Conservation (phyloP, 108 stramenopile genomes). For the Nitzschia sp. region DNA sequence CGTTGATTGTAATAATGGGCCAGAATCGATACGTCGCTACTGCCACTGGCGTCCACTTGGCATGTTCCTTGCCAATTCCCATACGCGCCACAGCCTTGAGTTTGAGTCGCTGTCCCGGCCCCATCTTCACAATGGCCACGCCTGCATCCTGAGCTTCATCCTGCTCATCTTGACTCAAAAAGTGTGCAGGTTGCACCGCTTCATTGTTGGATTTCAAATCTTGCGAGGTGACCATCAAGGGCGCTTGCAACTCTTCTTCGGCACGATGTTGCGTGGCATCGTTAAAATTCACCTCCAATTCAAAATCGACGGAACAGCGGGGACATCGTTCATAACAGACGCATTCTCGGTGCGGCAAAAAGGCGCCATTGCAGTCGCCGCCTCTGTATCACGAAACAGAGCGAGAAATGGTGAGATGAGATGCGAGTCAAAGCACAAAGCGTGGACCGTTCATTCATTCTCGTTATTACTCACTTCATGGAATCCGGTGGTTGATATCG, state of each 20-base stretch:
- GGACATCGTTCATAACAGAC: conserved; percentile 86
- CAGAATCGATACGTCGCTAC: conserved; percentile 94
- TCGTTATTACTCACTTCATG: conserved; percentile 45
- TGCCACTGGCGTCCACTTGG: conserved; percentile 98
- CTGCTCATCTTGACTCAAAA: conserved; percentile 81
- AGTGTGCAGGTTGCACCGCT: conserved; percentile 77
- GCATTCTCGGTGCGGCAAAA: conserved; percentile 79
- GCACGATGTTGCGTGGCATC: conserved; percentile 46
- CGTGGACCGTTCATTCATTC: conserved; percentile 3
- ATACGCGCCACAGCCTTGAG: conserved; percentile 92
- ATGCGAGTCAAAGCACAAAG: background rate
- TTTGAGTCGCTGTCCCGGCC: conserved; percentile 93
- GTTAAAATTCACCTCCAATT: conserved; percentile 83
- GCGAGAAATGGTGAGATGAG: background rate
- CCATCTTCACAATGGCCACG: conserved; percentile 92
- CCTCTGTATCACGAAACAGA: conserved; percentile 40
- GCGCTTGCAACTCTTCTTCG: conserved; percentile 66
- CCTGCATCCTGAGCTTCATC: conserved; percentile 87
- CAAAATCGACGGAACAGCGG: conserved; percentile 87
- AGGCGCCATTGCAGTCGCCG: conserved; percentile 66
- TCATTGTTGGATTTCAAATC: conserved; percentile 77
- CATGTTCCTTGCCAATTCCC: conserved; percentile 97
- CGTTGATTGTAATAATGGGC: conserved; percentile 90
- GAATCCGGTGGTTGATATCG: conserved; percentile 69
- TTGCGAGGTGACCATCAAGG: conserved; percentile 74